Percentiles rank a stretch among this genome's conserved stretches.
phyloP scores from a whole-genome alignment of 208 protist genomes.

The Leishmania gerbilli region DNA sequence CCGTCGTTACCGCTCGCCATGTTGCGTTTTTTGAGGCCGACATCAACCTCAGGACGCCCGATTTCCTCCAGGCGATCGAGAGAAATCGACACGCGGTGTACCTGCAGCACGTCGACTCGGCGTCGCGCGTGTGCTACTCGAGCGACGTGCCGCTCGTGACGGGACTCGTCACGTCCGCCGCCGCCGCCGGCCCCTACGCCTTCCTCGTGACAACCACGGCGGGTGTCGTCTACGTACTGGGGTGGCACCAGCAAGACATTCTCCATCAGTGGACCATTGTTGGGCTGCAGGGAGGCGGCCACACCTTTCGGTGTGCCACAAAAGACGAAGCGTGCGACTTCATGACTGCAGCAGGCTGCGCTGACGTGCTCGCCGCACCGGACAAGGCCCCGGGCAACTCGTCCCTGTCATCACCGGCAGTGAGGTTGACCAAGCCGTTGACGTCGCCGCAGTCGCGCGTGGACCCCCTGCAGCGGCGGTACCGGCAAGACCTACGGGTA shows the following conservation, averaged over 20 bases:
- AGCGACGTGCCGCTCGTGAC: slow-evolving; percentile 39
- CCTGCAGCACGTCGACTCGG: slow-evolving; percentile 29
- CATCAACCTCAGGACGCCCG: slow-evolving; percentile 19
- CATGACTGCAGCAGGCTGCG: not conserved
- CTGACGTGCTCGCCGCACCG: not conserved
- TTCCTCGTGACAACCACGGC: slow-evolving; percentile 69
- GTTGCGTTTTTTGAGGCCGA: slow-evolving; percentile 57
- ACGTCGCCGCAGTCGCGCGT: not conserved
- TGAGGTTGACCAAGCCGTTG: not conserved
- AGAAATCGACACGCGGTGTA: slow-evolving; percentile 12
- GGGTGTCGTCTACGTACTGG: slow-evolving; percentile 63
- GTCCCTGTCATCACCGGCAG: not conserved
- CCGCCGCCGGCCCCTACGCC: slow-evolving; percentile 41
- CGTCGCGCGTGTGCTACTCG: slow-evolving; percentile 47
- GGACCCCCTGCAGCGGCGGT: slow-evolving; percentile 30
- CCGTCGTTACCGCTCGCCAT: slow-evolving; percentile 53
- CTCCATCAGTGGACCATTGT: slow-evolving; percentile 56
- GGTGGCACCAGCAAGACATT: slow-evolving; percentile 51
- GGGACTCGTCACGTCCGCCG: slow-evolving; percentile 44
- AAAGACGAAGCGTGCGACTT: not conserved
- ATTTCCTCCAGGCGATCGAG: slow-evolving; percentile 16
- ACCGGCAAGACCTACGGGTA: not conserved
- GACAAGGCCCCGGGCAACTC: slow-evolving; percentile 6
- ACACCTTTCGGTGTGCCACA: slow-evolving; percentile 20
- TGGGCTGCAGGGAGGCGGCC: slow-evolving; percentile 25